A percentile compares a stretch with the other conserved stretches of the same genome.
phyloP scores from a whole-genome alignment of 208 protist species.

The Leishmania aethiopica region DNA sequence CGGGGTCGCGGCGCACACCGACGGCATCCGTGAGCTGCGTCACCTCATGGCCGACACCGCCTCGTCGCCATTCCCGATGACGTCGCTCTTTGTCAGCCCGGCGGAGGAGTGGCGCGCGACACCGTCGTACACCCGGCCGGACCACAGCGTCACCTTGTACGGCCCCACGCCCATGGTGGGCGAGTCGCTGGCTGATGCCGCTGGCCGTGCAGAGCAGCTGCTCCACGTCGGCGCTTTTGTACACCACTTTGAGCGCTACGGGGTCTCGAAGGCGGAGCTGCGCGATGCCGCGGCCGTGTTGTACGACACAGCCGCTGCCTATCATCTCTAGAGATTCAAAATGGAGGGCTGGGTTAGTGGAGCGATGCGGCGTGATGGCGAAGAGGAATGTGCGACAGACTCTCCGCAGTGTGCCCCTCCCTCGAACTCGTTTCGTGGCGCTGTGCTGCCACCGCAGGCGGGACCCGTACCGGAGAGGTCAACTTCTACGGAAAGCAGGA shows the following conservation, averaged over 20 bases:
- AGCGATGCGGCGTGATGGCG: too few species aligned
- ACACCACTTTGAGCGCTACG: slow-evolving; percentile 76
- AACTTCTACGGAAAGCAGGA: background rate
- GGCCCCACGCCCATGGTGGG: slow-evolving; percentile 52
- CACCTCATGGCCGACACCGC: slow-evolving; percentile 32
- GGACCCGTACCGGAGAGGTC: background rate
- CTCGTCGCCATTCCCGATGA: slow-evolving; percentile 36
- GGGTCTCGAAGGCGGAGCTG: slow-evolving; percentile 54
- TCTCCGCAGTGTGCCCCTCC: background rate
- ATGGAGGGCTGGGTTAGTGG: background rate
- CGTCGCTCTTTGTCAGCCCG: slow-evolving; percentile 45
- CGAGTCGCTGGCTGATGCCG: slow-evolving; percentile 29
- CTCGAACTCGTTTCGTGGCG: background rate
- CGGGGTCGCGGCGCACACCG: slow-evolving; percentile 31
- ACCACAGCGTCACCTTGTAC: slow-evolving; percentile 57
- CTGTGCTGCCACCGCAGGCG: background rate
- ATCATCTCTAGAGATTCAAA: background rate
- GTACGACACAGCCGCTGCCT: slow-evolving; percentile 69
- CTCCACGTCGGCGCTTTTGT: slow-evolving; percentile 62
- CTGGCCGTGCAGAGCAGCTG: slow-evolving; percentile 47
- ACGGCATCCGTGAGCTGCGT: slow-evolving; percentile 59
- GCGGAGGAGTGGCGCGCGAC: slow-evolving; percentile 20
- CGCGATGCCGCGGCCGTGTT: slow-evolving; percentile 41
- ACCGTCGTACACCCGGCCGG: slow-evolving; percentile 14
- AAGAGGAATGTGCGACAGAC: background rate